phyloP scores from a whole-genome alignment of 345 rosid species.

The Eucalyptus sp. region DNA sequence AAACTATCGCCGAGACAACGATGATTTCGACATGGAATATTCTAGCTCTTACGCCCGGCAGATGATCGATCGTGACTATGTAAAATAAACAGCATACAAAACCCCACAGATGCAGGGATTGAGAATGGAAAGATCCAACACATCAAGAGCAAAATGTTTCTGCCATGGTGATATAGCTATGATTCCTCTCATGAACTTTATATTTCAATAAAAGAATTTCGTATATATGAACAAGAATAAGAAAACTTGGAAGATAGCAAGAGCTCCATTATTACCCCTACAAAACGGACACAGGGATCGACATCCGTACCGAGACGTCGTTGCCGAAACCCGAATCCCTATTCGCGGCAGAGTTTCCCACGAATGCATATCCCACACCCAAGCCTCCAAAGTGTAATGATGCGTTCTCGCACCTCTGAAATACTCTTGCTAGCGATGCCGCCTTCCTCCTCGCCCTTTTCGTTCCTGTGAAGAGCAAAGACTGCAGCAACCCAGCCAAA shows the following conservation, averaged over 20 bases:
- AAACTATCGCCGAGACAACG: background rate
- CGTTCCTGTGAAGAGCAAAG: slow-evolving; percentile 78
- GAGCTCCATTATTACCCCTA: slow-evolving; percentile 4
- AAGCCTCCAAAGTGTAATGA: slow-evolving; percentile 41
- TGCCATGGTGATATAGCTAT: background rate
- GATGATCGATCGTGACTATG: background rate
- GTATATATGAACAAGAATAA: slow-evolving; percentile 12
- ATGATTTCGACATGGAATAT: background rate
- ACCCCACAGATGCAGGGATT: background rate
- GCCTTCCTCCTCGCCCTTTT: slow-evolving; percentile 95
- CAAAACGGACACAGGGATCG: slow-evolving; percentile 62
- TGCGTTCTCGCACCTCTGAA: slow-evolving; percentile 63
- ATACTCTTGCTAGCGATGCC: slow-evolving; percentile 84
- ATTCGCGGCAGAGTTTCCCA: slow-evolving; percentile 36
- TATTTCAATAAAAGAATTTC: slow-evolving; percentile 47
- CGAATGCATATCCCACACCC: slow-evolving; percentile 49
- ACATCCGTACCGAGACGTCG: slow-evolving; percentile 61
- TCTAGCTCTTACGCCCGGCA: background rate
- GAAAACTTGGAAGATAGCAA: background rate
- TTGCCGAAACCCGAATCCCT: slow-evolving; percentile 30
- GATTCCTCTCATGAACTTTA: background rate
- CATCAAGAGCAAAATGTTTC: background rate
- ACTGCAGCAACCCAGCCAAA: slow-evolving; percentile 65
- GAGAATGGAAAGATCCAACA: background rate
- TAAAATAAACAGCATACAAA: background rate